These are phyloP conservation scores for Glonium stellatum DNA, from an alignment of 495 filamentous ascomycete genomes.

Conservation along the genomic window DNA sequence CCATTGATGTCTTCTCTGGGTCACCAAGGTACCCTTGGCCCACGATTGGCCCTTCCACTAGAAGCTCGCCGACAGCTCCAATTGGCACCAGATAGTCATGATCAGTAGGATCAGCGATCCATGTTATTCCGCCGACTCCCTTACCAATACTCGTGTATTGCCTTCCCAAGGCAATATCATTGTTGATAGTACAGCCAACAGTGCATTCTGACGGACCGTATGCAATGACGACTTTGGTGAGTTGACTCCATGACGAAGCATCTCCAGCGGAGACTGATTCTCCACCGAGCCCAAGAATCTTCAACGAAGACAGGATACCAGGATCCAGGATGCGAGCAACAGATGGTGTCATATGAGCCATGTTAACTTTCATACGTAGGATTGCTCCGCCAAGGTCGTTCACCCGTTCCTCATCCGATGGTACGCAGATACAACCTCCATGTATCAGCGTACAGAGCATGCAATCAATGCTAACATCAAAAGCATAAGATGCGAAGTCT, in stretches of 20 bases:
- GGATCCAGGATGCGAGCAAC: slow-evolving; percentile 37
- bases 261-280: slow-evolving; percentile 39
- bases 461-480: slow-evolving; percentile 40
- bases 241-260: slow-evolving; percentile 36
- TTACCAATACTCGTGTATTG: slow-evolving; percentile 33
- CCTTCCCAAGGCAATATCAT: slow-evolving; percentile 14
- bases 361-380: slow-evolving; percentile 38
- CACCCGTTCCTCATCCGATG: slow-evolving; percentile 41
- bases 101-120: slow-evolving; percentile 45
- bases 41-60: slow-evolving; percentile 50
- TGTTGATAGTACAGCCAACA: slow-evolving; percentile 29
- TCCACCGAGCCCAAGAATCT: slow-evolving; percentile 40
- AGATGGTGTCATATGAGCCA: slow-evolving; percentile 46
- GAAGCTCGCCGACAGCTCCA: slow-evolving; percentile 48
- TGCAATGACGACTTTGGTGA: slow-evolving; percentile 42
- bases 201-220: slow-evolving; percentile 49
- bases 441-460: slow-evolving; percentile 36
- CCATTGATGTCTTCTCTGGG: slow-evolving; percentile 39
- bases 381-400: slow-evolving; percentile 46
- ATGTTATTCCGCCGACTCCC: slow-evolving; percentile 30
- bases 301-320: slow-evolving; percentile 35
- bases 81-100: slow-evolving; percentile 43
- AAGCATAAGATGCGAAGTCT: slow-evolving; percentile 42
- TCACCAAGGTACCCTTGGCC: slow-evolving; percentile 48
- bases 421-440: slow-evolving; percentile 39